Percentiles rank a stretch among this genome's conserved stretches.
Evolutionary conservation across 192 early-diverging fungal genomes (phyloP).

Genomic region (Coemansia asiatica): DNA sequence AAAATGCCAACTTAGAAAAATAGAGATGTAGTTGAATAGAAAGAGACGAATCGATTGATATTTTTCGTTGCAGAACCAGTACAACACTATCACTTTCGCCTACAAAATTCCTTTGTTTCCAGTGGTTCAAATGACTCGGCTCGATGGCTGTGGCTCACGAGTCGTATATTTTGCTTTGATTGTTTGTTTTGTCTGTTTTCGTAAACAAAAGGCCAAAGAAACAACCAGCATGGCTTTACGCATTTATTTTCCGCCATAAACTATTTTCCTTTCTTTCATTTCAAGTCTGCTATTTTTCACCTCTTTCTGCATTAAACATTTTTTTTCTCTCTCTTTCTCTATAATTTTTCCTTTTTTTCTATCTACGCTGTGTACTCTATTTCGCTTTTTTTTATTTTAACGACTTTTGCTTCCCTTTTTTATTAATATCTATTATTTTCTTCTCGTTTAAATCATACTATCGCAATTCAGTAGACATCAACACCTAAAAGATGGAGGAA

Average conservation of each 20-base stretch:
- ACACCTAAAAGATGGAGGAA: constrained; percentile 29
- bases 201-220: not conserved
- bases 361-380: not conserved
- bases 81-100: not conserved
- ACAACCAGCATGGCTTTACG: constrained; percentile 1
- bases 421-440: not conserved
- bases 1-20: not conserved
- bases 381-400: not conserved
- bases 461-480: not conserved
- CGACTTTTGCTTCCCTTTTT: not conserved
- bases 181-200: not conserved
- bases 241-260: not conserved
- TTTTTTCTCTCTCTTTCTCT: constrained; percentile 4
- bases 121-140: not conserved
- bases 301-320: not conserved
- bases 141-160: not conserved
- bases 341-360: not conserved
- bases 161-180: not conserved
- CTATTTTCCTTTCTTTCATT: not conserved
- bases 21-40: not conserved
- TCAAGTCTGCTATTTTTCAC: not conserved
- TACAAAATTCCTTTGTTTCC: not conserved
- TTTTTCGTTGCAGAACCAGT: not conserved
- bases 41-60: not conserved
- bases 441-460: not conserved